Base-by-base conservation (phyloP, 116 monocot species). In the Zostera marina region DNA sequence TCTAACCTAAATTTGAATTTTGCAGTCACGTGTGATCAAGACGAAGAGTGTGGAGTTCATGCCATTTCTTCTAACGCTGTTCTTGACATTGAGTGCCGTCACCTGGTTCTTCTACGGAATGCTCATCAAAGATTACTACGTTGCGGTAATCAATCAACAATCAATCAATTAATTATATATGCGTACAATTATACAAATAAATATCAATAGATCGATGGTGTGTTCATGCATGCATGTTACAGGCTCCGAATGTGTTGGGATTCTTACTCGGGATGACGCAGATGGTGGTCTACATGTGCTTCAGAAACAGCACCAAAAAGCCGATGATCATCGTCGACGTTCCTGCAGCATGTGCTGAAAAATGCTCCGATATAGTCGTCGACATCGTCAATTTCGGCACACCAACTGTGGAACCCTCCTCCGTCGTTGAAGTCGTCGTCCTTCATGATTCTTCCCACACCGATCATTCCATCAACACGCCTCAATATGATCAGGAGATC, bases 11-110 rank as follows among this genome's bases (percentile, higher is more conserved):
- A 3, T 13, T 14, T 46, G 5, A 3, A 11, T 13, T 32, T n/a
- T 51, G 23, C 71, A 76, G 76, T 66, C 58, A 58, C 58, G 62
- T 14, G 76, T 76, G 53, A 58, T 76, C 4, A 25, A 51, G 17
- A 76, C 76, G 38, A 76, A 52, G 67, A 76, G 76, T 14, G 76
- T 67, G 13, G 76, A 76, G 52, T 76, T 58, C 71, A 76, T 76
- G 76, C 71, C 76, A 3, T 63, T 76, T 44, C 40, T 57, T 5
- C 46, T 76, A 0, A 71, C 76, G 5, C 59, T 76, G 44, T 70
- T 67, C 58, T 57, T 76, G 0, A 76, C 76, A 5, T 22, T 67
- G 11, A 76, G 76, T 52, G 66, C 76, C 0, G 25, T 76, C 38
- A 41, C 21, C 2, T 71, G 76, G 76, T 76, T 76, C 67, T 20